Conservation (phyloP, 495 filamentous ascomycete genomes). For the Bacidia rubella region DNA sequence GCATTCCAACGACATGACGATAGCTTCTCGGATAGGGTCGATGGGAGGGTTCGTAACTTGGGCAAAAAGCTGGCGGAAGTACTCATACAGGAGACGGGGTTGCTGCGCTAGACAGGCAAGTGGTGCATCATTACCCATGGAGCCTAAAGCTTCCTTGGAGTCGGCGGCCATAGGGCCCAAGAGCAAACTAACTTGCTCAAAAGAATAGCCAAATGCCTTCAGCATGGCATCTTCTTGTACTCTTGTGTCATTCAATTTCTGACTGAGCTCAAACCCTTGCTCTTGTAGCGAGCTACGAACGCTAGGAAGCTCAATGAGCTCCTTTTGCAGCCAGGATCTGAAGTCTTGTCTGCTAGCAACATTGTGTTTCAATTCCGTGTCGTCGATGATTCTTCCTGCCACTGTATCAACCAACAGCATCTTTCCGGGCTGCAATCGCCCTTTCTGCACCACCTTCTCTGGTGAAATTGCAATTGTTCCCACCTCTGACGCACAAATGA, state of each 20-base stretch:
- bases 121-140: conserved; percentile 98
- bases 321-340: conserved; percentile 72
- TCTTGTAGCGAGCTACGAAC: conserved; percentile 47
- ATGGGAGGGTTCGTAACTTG: conserved; percentile 99
- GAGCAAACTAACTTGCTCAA: conserved; percentile 90
- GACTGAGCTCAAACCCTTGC: conserved; percentile 46
- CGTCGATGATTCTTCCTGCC: conserved; percentile 91
- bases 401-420: conserved; percentile 97
- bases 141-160: conserved; percentile 97
- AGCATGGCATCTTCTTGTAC: conserved; percentile 79
- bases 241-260: conserved; percentile 53
- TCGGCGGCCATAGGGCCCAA: conserved; percentile 96
- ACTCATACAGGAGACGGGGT: conserved; percentile 88
- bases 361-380: conserved; percentile 81
- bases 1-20: conserved; percentile 97
- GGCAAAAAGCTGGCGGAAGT: conserved; percentile 97
- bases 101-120: conserved; percentile 82
- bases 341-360: conserved; percentile 81
- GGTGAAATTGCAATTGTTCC: conserved; percentile 88
- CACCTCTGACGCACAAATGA: conserved; percentile 96
- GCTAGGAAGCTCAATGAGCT: conserved; percentile 72
- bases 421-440: conserved; percentile 85
- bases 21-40: conserved; percentile 94
- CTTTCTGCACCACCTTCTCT: conserved; percentile 86
- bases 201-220: conserved; percentile 86